Base-by-base conservation (phyloP, 1,284 basidiomycete species). In the Phellopilus nigrolimitatus region DNA sequence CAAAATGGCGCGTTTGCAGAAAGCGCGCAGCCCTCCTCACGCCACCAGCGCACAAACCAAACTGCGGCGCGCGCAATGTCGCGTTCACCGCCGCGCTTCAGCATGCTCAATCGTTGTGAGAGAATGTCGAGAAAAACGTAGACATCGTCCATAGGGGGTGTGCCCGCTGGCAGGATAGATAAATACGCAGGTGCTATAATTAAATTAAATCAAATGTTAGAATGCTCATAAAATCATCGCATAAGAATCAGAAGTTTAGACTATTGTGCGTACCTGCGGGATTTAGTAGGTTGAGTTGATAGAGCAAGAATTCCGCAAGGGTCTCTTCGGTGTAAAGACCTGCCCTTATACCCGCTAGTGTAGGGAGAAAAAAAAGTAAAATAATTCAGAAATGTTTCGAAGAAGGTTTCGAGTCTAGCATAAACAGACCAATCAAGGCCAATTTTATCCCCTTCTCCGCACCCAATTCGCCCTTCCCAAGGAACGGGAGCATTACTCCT, bases 401-500 rank as follows among this genome's bases (percentile, higher is more conserved):
- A 48, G 44, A 55, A 43, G 71, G 72, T 71, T 21, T 42, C 76
- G n/a, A n/a, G n/a, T n/a, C 65, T 68, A 39, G 41, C 25, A 25
- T n/a, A 33, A 28, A 31, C 17, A 36, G 53, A 93, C 94, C 88
- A 37, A 95, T 95, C 51, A 98, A 71, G 36, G 93, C 94, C 22
- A 98, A 79, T 69, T 97, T 97, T 50, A 97, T 75, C 3, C 91
- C 95, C 56, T 90, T 77, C 67, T 99, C 95, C 40, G 91, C 86
- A 21, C 93, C 95, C 54, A 74, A 72, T 42, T 80, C 75, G 1
- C 93, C 93, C 50, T 76, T 79, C 1, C 95, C 95, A n/a, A 98
- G 78, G 68, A 89, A 98, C 3, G 95, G 93, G 28, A 97, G 75
- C 95, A 99, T 98, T 34, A 98, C 90, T 1, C 95, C 97, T 0